Evolutionary conservation across 2,329 filamentous ascomycete species (phyloP).

Genomic region (Paecilomyces dactylethromorphus): DNA sequence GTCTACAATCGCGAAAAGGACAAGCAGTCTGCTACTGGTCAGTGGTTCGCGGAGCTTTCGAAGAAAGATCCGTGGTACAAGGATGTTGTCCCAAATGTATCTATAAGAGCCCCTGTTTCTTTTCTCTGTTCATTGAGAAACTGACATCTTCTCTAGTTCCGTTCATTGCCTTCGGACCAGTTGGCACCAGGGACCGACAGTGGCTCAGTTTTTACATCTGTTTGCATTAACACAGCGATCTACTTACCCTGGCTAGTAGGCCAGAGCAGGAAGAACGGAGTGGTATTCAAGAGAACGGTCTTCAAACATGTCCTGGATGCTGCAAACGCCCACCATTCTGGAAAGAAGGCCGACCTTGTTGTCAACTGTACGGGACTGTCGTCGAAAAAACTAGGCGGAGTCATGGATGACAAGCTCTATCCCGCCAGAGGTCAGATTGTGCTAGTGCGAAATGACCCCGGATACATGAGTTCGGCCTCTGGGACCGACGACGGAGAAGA

Average conservation of each 20-base stretch:
- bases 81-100: slow-evolving; percentile 61
- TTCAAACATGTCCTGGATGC: slow-evolving; percentile 71
- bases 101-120: slow-evolving; percentile 9
- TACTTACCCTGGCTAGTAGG: slow-evolving; percentile 83
- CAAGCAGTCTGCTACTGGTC: slow-evolving; percentile 43
- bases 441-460: slow-evolving; percentile 70
- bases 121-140: background rate
- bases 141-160: slow-evolving; percentile 43
- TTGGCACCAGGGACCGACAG: slow-evolving; percentile 62
- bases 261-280: slow-evolving; percentile 69
- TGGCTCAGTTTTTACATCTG: slow-evolving; percentile 69
- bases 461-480: slow-evolving; percentile 62
- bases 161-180: slow-evolving; percentile 50
- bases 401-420: slow-evolving; percentile 65
- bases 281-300: slow-evolving; percentile 57
- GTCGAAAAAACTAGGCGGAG: slow-evolving; percentile 70
- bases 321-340: slow-evolving; percentile 50
- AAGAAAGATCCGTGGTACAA: slow-evolving; percentile 67
- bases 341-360: slow-evolving; percentile 57
- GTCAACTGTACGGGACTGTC: slow-evolving; percentile 82
- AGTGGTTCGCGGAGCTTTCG: slow-evolving; percentile 63
- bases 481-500: slow-evolving; percentile 67
- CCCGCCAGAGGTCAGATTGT: slow-evolving; percentile 80
- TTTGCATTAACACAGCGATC: slow-evolving; percentile 85
- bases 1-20: slow-evolving; percentile 62